Base-by-base conservation (phyloP, 2,329 filamentous ascomycete genomes). In the Pleurostoma richardsiae region DNA sequence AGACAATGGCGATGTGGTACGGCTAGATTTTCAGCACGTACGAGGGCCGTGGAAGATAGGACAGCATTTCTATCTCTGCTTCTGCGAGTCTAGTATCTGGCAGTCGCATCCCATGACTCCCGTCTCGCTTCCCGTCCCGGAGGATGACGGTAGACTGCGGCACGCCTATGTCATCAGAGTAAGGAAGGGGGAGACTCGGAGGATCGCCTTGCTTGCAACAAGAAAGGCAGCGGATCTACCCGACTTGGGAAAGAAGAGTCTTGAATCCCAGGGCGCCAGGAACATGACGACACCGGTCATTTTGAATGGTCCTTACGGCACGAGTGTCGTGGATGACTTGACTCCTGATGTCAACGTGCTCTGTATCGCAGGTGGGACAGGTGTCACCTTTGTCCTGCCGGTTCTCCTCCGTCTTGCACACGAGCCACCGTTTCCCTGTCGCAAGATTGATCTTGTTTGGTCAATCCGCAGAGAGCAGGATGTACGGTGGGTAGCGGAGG, bases 81-180 rank as follows among this genome's bases (percentile, higher is more conserved):
- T 89, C 55, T 71, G 81, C 0, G 76, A 83, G 50, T 69, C 80
- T 30, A 83, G 75, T 54, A 74, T 88, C 54, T 88, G 83, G 82
- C 84, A 89, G 62, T 82, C 81, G 0, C 85, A 89, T 56, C 85
- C 85, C 0, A 86, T 88, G 57, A 88, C 83, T 0, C 80, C 82
- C 0, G 67, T 82, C 6, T 82, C 75, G 45, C 60, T 77, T 0
- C 82, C 80, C 0, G 54, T 65, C 5, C 60, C 69, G 4, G 51
- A 52, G 0, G 56, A 61, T 26, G 59, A 66, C 45, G 64, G 71
- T 1, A 52, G 58, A 3, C 70, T 77, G 7, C 63, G 66, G 38
- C 78, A 82, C 52, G 72, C 74, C 11, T 83, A 83, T 54, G 70
- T 83, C 42, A 67, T 84, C 49, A 70, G 80, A 4, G 78, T 77